Evolutionary conservation across 371 early-diverging fungal species (phyloP).

Genomic region (Circinella minor): DNA sequence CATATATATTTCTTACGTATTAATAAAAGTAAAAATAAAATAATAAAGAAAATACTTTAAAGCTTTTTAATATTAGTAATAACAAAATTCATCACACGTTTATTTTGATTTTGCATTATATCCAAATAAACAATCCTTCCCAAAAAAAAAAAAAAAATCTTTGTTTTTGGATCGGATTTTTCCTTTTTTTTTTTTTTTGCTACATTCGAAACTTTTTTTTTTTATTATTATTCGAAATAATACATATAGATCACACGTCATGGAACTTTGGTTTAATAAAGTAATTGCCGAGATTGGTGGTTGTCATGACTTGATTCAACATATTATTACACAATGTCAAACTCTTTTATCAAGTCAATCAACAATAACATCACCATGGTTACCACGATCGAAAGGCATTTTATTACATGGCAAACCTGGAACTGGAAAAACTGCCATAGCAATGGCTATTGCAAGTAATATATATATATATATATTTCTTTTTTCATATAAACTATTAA

Average conservation of each 20-base stretch:
- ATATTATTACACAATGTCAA: slow-evolving; percentile 26
- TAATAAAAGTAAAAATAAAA: no score
- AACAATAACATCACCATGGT: slow-evolving; percentile 21
- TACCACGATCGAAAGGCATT: slow-evolving; percentile 50
- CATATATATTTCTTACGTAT: no score
- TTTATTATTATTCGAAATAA: not conserved
- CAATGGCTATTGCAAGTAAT: slow-evolving; percentile 57
- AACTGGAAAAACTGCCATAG: slow-evolving; percentile 68
- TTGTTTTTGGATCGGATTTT: no score
- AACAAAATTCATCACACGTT: no score
- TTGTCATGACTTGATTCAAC: slow-evolving; percentile 32
- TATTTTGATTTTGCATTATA: no score
- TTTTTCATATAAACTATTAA: not conserved
- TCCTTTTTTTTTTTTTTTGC: not conserved
- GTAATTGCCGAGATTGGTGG: slow-evolving; percentile 51
- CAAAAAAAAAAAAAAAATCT: no score
- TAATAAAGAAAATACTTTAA: no score
- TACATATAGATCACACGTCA: not conserved
- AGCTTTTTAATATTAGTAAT: no score
- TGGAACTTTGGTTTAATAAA: slow-evolving; percentile 33
- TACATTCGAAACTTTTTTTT: not conserved
- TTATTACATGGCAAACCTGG: slow-evolving; percentile 67
- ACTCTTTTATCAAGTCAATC: not conserved
- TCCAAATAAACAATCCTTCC: no score
- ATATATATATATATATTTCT: no score